These are phyloP conservation scores for Skeletonema potamos DNA, from an alignment of 108 stramenopile species.

Conservation along the genomic window DNA sequence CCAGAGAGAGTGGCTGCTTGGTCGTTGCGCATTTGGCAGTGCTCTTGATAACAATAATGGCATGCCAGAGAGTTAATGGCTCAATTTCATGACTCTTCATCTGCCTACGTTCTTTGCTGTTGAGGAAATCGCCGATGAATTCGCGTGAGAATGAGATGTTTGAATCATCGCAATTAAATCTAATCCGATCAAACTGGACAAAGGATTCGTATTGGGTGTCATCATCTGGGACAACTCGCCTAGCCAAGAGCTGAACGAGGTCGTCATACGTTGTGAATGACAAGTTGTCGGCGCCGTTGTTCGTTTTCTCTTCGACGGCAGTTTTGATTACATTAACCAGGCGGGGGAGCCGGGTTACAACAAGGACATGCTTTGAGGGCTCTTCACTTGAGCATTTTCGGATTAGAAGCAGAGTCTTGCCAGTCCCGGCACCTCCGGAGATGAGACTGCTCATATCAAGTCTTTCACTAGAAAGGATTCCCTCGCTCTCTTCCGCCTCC, in stretches of 20 bases:
- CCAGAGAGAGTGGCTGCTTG: slow-evolving; percentile 6
- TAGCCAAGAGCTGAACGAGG: slow-evolving; percentile 2
- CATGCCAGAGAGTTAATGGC: slow-evolving; percentile 12
- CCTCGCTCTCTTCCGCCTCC: slow-evolving; percentile 3
- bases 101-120: slow-evolving; percentile 3
- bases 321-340: slow-evolving; percentile 13
- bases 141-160: slow-evolving; percentile 1
- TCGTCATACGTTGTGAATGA: slow-evolving; percentile 17
- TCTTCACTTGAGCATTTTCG: slow-evolving; percentile 4
- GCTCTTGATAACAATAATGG: slow-evolving; percentile 7
- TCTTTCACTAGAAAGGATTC: slow-evolving; percentile 7
- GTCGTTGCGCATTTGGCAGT: slow-evolving; percentile 3
- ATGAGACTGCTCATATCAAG: slow-evolving; percentile 7
- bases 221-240: slow-evolving; percentile 12
- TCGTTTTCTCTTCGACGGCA: slow-evolving; percentile 1
- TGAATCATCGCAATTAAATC: slow-evolving; percentile 10
- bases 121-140: slow-evolving; percentile 4
- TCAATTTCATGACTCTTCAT: slow-evolving; percentile 3
- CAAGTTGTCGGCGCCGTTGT: background rate
- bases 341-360: slow-evolving; percentile 11
- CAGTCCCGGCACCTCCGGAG: slow-evolving; percentile 10
- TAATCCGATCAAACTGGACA: slow-evolving; percentile 2
- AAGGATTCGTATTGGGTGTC: slow-evolving; percentile 1
- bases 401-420: slow-evolving; percentile 6
- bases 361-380: background rate